Percentiles rank a stretch among this genome's conserved stretches.
Conservation (phyloP, 306 rosid species). For the Inga laurina region DNA sequence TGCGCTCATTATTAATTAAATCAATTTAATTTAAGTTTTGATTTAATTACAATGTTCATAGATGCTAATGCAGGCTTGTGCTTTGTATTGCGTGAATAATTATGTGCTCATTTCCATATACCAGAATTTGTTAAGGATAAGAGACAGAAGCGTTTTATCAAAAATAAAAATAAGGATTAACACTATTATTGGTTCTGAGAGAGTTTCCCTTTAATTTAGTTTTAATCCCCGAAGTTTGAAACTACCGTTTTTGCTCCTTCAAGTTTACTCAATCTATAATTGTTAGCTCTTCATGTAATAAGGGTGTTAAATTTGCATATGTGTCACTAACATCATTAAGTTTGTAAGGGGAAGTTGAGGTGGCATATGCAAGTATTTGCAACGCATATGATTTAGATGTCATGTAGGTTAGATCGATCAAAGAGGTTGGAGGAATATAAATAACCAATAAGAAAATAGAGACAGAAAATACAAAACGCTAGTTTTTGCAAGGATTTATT, state of each 20-base stretch:
- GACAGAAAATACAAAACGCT: neutral
- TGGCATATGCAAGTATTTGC: too few relatives aligned
- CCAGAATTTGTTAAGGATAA: neutral
- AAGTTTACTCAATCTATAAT: too few relatives aligned
- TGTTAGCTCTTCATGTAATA: too few relatives aligned
- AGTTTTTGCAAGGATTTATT: neutral
- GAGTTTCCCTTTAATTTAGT: too few relatives aligned
- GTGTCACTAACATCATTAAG: too few relatives aligned
- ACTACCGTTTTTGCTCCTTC: too few relatives aligned
- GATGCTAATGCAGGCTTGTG: constrained; percentile 9
- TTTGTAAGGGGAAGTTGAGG: too few relatives aligned
- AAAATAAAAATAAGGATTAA: too few relatives aligned
- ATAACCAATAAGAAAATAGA: neutral
- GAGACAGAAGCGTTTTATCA: neutral
- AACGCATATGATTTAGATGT: neutral
- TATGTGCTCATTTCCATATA: neutral
- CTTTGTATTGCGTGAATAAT: neutral
- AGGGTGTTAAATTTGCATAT: too few relatives aligned
- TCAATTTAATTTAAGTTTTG: neutral
- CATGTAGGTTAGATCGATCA: neutral
- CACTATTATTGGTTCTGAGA: too few relatives aligned
- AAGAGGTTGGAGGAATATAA: neutral
- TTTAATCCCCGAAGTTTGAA: too few relatives aligned
- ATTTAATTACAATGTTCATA: constrained; percentile 35
- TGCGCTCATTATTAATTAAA: constrained; percentile 8